Conservation (phyloP, 78 protist species). For the Planoprotostelium fungivorum region DNA sequence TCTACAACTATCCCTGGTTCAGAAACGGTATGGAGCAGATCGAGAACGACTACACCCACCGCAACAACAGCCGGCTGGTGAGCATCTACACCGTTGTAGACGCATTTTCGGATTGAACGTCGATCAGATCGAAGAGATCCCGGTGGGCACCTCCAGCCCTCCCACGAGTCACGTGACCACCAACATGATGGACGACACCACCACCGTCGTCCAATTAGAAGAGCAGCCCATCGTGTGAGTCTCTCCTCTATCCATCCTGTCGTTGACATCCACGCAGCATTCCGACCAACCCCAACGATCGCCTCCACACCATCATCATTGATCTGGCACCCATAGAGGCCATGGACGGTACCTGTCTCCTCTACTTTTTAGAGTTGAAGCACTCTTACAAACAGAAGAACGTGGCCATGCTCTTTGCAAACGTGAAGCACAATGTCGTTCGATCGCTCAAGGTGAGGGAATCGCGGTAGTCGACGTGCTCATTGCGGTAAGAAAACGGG, state of each 20-base stretch:
- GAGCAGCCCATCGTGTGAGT: background rate
- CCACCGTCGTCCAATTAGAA: background rate
- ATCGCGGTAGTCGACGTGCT: too few species aligned
- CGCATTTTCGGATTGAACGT: background rate
- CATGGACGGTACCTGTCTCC: background rate
- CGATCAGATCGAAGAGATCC: background rate
- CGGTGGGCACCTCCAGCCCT: too few species aligned
- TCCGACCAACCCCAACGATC: too few species aligned
- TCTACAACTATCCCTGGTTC: constrained; percentile 12
- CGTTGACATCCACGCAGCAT: too few species aligned
- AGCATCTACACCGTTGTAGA: background rate
- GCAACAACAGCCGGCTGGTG: too few species aligned
- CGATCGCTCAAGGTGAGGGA: background rate
- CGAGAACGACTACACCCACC: background rate
- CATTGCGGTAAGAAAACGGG: background rate
- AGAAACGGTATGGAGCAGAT: background rate
- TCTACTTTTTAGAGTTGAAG: background rate
- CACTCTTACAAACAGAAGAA: background rate
- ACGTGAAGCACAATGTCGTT: background rate
- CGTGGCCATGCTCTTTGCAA: background rate
- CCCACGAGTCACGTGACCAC: too few species aligned
- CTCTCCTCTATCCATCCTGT: background rate
- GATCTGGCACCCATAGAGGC: background rate
- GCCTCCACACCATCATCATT: background rate
- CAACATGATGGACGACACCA: background rate